Percentiles rank a stretch among this genome's conserved stretches.
These are phyloP conservation scores for Jimgerdemannia flammicorona DNA, from an alignment of 192 early-diverging fungal genomes.

Conservation along the genomic window DNA sequence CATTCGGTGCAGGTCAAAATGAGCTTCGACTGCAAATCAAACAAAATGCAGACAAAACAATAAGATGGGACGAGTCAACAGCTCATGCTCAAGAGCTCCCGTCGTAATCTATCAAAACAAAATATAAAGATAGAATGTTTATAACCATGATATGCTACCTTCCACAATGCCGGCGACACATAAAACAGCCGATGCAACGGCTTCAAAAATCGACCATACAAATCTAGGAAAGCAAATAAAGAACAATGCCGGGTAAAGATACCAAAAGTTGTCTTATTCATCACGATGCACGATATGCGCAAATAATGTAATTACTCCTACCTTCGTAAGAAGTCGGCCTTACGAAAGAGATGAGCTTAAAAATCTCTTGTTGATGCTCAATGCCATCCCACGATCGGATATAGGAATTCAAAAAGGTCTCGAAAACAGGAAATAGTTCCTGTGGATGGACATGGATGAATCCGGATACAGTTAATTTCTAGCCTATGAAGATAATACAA, in stretches of 20 bases:
- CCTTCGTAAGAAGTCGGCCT: slow-evolving; percentile 42
- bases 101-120: too few species aligned
- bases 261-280: not conserved
- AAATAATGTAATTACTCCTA: slow-evolving; percentile 9
- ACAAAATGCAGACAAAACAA: not conserved
- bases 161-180: slow-evolving; percentile 40
- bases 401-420: slow-evolving; percentile 41
- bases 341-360: slow-evolving; percentile 40
- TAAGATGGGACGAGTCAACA: not conserved
- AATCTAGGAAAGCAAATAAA: slow-evolving; percentile 20
- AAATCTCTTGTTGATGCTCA: slow-evolving; percentile 38
- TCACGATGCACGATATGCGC: too few species aligned
- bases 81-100: too few species aligned
- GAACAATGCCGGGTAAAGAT: slow-evolving; percentile 1
- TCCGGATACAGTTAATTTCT: too few species aligned
- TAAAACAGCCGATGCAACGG: slow-evolving; percentile 35
- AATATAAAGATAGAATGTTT: not conserved
- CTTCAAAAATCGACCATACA: slow-evolving; percentile 29
- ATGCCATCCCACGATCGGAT: slow-evolving; percentile 43
- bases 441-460: slow-evolving; percentile 7
- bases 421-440: slow-evolving; percentile 44
- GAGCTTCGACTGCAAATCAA: slow-evolving; percentile 32
- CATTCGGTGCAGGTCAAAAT: slow-evolving; percentile 34
- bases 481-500: not conserved
- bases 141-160: slow-evolving; percentile 25